phyloP scores from a whole-genome alignment of 331 rosid species.

The Acacia concinna region DNA sequence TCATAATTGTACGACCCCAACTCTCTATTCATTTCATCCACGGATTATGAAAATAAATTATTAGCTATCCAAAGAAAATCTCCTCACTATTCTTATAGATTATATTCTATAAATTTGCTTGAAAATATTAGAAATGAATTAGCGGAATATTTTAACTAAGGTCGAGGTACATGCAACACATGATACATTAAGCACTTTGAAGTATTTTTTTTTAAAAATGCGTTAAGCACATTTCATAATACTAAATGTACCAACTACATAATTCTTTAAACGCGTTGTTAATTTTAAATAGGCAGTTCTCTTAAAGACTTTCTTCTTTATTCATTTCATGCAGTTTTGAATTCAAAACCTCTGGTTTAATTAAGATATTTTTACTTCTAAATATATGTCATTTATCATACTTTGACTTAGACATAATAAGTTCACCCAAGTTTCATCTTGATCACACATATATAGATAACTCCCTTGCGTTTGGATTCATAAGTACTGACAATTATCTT shows the following conservation, averaged over 20 bases:
- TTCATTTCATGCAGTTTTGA: no score
- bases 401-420: neutral
- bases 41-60: neutral
- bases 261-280: no score
- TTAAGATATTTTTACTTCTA: neutral
- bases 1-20: conserved; percentile 1
- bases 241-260: no score
- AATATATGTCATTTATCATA: neutral
- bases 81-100: neutral
- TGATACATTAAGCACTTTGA: no score
- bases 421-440: neutral
- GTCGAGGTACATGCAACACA: no score
- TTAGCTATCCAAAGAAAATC: neutral
- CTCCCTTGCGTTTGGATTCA: neutral
- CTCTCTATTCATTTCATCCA: neutral
- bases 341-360: no score
- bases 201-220: no score
- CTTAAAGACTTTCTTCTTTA: neutral
- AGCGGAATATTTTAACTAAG: neutral
- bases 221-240: no score
- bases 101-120: neutral
- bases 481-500: neutral
- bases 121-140: neutral
- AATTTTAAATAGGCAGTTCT: no score
- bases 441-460: neutral